Evolutionary conservation across 2,329 filamentous ascomycete genomes (phyloP), one percentile per base, ranked within the genome.

Genomic region (Ramularia collo-cygni): DNA sequence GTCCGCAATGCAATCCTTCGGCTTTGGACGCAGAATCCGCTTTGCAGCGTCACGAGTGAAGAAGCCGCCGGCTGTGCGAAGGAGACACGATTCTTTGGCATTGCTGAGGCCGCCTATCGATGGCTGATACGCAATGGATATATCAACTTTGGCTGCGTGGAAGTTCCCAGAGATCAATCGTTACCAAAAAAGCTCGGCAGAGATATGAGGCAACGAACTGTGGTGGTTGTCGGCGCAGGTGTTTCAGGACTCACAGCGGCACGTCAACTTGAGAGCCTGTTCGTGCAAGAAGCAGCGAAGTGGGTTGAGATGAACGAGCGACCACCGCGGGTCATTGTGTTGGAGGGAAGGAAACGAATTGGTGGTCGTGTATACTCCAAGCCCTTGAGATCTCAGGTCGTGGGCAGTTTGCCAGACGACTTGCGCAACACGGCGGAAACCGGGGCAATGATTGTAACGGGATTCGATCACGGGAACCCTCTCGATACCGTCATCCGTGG

Each of bases 391-490:
- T 72, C 79, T 68, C 67, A 83, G 68, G 62, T 75, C 61, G 63
- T 69, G 40, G 58, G 69, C 57, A 64, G 66, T 49, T 52, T 78
- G 58, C 65, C 71, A 59, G 55, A 70, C 50, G 59, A 70, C 64
- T 76, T 73, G 61, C 75, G 65, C 36, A 83, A 83, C 57, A 96
- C 89, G 14, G 92, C 87, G 21, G 92, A 98, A 62, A 93, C 95
- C 81, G 92, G 92, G 18, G 92, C 90, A 40, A 95, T 98, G 73
- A 96, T 98, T 44, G 88, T 98, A 46, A 95, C 93, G 24, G 92
- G 92, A 0, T 98, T 96, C 60, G 88, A 96, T 51, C 79, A 86
- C 50, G 93, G 93, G 13, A 98, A 98, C 54, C 92, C 92, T 4
- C 68, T 98, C 53, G 93, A 95, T 59, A 78, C 89, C 35, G 79